Conservation (phyloP, 140 eudicot species). For the Senecio squalidus region DNA sequence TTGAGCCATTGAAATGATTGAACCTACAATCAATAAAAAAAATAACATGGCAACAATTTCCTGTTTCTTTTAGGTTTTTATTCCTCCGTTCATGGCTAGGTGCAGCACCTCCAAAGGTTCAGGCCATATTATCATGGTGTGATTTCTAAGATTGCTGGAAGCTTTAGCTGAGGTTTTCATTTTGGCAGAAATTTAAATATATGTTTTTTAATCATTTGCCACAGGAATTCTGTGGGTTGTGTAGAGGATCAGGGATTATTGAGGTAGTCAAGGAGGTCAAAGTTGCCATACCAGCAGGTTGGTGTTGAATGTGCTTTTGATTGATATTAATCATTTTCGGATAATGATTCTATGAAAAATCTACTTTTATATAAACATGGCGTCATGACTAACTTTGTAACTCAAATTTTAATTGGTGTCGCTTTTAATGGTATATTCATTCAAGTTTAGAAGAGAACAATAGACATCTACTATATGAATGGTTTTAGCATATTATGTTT, state of each 20-base stretch:
- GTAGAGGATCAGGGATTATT: constrained; percentile 69
- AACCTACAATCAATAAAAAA: no score
- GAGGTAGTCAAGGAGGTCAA: constrained; percentile 71
- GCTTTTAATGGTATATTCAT: background rate
- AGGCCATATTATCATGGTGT: constrained; percentile 67
- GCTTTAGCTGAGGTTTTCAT: background rate
- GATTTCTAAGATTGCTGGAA: constrained; percentile 16
- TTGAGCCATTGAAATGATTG: no score
- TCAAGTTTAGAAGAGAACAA: background rate
- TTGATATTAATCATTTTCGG: constrained; percentile 1
- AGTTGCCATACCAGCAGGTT: constrained; percentile 90
- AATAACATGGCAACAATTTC: no score
- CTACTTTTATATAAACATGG: background rate
- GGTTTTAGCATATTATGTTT: no score
- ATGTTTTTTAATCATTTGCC: constrained; percentile 1
- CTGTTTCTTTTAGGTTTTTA: no score
- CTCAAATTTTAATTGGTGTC: background rate
- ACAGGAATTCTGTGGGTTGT: constrained; percentile 65
- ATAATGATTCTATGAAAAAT: no score
- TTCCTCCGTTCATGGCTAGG: constrained; percentile 76
- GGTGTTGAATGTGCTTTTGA: constrained; percentile 12
- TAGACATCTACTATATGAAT: background rate
- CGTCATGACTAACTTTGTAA: background rate
- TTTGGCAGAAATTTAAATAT: background rate
- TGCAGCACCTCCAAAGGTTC: constrained; percentile 78